Evolutionary conservation across 805 yeast species (phyloP).

Genomic region (Ogataea philodendri): DNA sequence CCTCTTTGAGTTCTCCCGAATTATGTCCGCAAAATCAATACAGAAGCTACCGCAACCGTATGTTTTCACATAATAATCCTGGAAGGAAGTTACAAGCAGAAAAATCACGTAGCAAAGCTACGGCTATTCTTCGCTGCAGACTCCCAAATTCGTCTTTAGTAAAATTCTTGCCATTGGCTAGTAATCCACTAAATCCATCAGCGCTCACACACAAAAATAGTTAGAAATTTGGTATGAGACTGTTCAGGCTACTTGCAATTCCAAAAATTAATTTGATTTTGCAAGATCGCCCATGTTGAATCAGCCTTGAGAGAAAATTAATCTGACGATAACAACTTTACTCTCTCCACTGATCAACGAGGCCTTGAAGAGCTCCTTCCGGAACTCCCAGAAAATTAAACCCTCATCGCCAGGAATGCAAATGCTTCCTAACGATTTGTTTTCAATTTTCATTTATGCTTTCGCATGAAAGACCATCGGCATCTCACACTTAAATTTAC

Average conservation of each 20-base stretch:
- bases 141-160: slow-evolving; percentile 9
- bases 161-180: slow-evolving; percentile 12
- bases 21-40: slow-evolving; percentile 6
- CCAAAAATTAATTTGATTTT: slow-evolving; percentile 2
- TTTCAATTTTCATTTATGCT: slow-evolving; percentile 7
- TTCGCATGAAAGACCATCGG: slow-evolving; percentile 8
- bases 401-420: slow-evolving; percentile 4
- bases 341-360: slow-evolving; percentile 14
- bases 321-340: slow-evolving; percentile 11
- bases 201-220: slow-evolving; percentile 10
- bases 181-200: slow-evolving; percentile 12
- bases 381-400: slow-evolving; percentile 7
- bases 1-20: slow-evolving; percentile 11
- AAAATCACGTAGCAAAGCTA: slow-evolving; percentile 7
- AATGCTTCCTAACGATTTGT: slow-evolving; percentile 4
- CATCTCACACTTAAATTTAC: slow-evolving; percentile 2
- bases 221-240: slow-evolving; percentile 12
- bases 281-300: slow-evolving; percentile 10
- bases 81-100: slow-evolving; percentile 10
- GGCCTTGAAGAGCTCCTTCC: slow-evolving; percentile 10
- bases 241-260: slow-evolving; percentile 8
- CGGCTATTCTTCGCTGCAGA: slow-evolving; percentile 8
- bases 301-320: slow-evolving; percentile 11
- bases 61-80: slow-evolving; percentile 8
- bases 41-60: background rate